Base-by-base conservation (phyloP, 1,284 basidiomycete species). In the Schizophyllum commune region DNA sequence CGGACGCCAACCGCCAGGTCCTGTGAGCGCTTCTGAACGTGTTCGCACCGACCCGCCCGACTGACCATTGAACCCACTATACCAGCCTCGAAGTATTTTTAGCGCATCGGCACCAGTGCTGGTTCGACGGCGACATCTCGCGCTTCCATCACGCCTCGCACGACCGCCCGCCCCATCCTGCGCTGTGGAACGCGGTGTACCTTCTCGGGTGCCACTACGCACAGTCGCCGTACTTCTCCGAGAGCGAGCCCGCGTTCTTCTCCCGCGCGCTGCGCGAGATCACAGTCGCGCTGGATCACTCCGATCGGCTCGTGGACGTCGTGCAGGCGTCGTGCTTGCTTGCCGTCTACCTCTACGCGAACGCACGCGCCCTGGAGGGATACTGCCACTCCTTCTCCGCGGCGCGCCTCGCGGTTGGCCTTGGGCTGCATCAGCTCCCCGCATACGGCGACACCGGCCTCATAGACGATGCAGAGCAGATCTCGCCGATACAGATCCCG, bases 301-400 rank as follows among this genome's bases (percentile, higher is more conserved):
- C 81, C 39, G 81, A 85, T 67, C 78, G 81, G 54, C 75, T 85
- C 60, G 72, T 82, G 60, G 81, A 85, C 65, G 75, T 83, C 61
- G 77, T 85, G 5, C 83, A 84, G 66, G 84, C 85, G 5, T 82
- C 82, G 2, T 82, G 79, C 56, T 76, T 87, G 47, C 76, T 87
- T 56, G 81, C 83, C 5, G 74, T 82, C 47, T 86, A 86, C 68
- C 80, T 84, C 66, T 86, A 82, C 70, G 77, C 78, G 68, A 82
- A 83, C 61, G 78, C 78, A 58, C 77, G 83, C 17, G 72, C 77
- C 17, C 75, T 85, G 34, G 84, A 87, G 66, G 85, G 82, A 6
- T 85, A 85, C 68, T 79, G 81, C 55, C 83, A 86, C 64, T 78
- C 83, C 1, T 83, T 82, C 63, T 79, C 81, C 13, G 83, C 83